Evolutionary conservation across 768 basidiomycete species (phyloP), one percentile per base, ranked within the genome.

Genomic region (Tulasnella sp.): DNA sequence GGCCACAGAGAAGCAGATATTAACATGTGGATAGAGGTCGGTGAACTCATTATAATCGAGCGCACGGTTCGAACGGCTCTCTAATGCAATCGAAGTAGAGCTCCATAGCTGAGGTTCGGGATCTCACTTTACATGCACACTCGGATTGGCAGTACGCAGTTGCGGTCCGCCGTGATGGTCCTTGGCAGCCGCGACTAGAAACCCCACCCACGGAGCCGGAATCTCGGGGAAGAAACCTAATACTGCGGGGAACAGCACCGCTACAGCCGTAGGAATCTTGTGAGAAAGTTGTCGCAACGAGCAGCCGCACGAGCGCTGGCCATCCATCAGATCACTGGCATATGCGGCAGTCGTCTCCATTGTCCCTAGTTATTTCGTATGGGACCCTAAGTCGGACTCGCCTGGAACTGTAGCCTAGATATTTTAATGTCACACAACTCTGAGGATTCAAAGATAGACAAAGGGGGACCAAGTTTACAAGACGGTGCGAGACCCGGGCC

Each of bases 111-210:
- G 77, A 78, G 24, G 31, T 72, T 18, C 31, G 40, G 37, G 58
- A 78, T 22, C 77, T 60, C 28, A 78, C 58, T 6, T 7, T 78
- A 9, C 64, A 78, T 41, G 77, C 12, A 41, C 40, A 78, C 42
- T 14, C 60, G 8, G 16, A 22, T 22, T 78, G 64, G 77, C 16
- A 60, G n/a, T 78, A 78, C 20, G 28, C 34, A 3, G 16, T 42
- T 6, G 77, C 77, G 22, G 28, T 41, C 9, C 44, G 64, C 28
- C 64, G 12, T 34, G 44, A 78, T 37, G 34, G 4, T 7, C 77
- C 64, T 40, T 78, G 64, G 77, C 60, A 42, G 44, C 48, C 50
- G 7, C 31, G 69, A 11, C 22, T 7, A 7, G 58, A 64, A 64
- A 9, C n/a, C 12, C 7, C 3, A 28, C 60, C 4, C 1, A 9